A percentile compares a stretch with the other conserved stretches of the same genome.
Conservation (phyloP, 352 stramenopile genomes). For the Globisporangium megalacanthum region DNA sequence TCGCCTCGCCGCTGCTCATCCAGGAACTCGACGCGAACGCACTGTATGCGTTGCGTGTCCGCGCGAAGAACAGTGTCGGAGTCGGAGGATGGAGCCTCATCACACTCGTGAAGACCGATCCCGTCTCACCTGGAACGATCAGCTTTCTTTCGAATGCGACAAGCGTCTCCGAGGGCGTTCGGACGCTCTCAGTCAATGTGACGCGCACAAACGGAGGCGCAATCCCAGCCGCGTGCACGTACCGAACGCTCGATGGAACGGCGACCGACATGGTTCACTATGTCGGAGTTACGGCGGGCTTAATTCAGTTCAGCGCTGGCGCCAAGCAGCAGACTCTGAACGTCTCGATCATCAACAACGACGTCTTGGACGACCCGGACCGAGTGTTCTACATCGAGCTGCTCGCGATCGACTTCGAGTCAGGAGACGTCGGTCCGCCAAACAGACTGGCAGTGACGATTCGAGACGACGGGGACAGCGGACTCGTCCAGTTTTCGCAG, state of each 20-base stretch:
- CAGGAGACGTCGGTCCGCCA: constrained; percentile 23
- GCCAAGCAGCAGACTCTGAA: constrained; percentile 16
- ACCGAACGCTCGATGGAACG: constrained; percentile 27
- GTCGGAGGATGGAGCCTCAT: constrained; percentile 25
- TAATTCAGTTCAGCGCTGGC: constrained; percentile 26
- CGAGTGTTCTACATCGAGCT: constrained; percentile 40
- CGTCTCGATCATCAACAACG: constrained; percentile 45
- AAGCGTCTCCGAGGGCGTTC: constrained; percentile 24
- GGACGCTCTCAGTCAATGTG: constrained; percentile 13
- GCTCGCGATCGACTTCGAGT: constrained; percentile 13
- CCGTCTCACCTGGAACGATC: constrained; percentile 39
- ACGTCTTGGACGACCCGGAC: constrained; percentile 36
- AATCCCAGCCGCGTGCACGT: constrained; percentile 30
- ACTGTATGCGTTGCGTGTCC: constrained; percentile 28
- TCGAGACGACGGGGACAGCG: constrained; percentile 42
- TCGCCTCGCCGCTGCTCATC: constrained; percentile 9
- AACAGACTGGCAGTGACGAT: constrained; percentile 26
- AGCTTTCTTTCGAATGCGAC: constrained; percentile 16
- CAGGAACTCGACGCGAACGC: constrained; percentile 18
- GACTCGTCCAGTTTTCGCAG: constrained; percentile 29
- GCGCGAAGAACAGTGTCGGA: constrained; percentile 17
- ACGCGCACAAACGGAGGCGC: constrained; percentile 28
- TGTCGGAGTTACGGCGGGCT: constrained; percentile 5
- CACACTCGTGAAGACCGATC: constrained; percentile 32
- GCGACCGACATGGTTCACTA: constrained; percentile 30